A percentile compares a stretch with the other conserved stretches of the same genome.
These are phyloP conservation scores for Serendipita indica DNA, from an alignment of 768 basidiomycete genomes.

Conservation along the genomic window DNA sequence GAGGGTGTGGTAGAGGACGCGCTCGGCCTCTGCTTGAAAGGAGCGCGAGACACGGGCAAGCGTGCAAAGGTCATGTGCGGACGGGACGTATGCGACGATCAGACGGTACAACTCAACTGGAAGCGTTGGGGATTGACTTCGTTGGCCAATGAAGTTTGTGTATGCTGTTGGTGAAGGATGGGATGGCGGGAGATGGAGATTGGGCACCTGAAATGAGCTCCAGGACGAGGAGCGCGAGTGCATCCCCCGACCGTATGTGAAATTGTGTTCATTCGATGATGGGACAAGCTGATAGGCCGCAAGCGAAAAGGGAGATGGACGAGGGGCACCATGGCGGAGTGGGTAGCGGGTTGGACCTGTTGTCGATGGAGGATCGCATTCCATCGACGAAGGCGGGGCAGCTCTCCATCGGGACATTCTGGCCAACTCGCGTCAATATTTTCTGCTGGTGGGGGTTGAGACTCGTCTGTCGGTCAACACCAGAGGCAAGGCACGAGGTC, in stretches of 20 bases:
- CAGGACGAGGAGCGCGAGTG: neutral
- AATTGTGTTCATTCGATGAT: no score
- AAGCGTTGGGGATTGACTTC: constrained; percentile 5
- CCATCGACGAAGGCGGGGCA: constrained; percentile 4
- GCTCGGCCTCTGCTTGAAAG: constrained; percentile 14
- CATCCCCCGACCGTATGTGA: neutral
- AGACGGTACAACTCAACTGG: constrained; percentile 13
- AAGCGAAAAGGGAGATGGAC: neutral
- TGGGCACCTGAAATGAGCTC: neutral
- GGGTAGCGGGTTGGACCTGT: neutral
- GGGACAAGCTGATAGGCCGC: neutral
- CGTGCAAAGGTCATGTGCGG: constrained; percentile 7
- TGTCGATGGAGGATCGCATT: neutral
- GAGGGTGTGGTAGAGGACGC: constrained; percentile 12
- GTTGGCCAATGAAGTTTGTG: neutral
- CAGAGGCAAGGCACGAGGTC: neutral
- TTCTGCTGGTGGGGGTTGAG: neutral
- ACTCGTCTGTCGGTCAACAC: neutral
- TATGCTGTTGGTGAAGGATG: neutral
- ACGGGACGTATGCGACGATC: constrained; percentile 12
- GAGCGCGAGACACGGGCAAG: constrained; percentile 12
- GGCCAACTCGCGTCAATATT: neutral
- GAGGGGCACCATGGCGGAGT: no score
- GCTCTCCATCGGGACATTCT: constrained; percentile 6
- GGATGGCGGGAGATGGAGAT: neutral